Base-by-base conservation (phyloP, 2,329 filamentous ascomycete species). In the Apiospora phragmitis region DNA sequence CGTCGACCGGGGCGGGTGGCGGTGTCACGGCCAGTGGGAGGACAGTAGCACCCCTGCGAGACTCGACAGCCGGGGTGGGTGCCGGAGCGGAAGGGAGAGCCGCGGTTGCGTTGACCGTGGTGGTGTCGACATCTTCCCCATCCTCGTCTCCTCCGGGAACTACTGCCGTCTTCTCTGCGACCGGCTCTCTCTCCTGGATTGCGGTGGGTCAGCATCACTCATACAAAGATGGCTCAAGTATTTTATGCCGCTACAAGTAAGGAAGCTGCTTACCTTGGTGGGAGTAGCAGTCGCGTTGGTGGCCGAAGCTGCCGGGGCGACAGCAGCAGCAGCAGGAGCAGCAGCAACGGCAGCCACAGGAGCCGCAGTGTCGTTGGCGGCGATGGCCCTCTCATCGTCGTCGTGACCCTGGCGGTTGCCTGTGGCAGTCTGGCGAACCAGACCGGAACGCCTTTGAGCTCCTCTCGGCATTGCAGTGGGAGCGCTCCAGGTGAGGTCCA, bases 401-500 rank as follows among this genome's bases (percentile, higher is more conserved):
- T 16, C 16, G 5, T 32, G 4, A 26, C 1, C 26, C 26, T 59
- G 26, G 3, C 3, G 6, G 51, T n/a, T 21, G n/a, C 26, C 47
- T 5, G n/a, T 9, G 32, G 8, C 21, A 9, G 9, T 14, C 32
- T n/a, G 32, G 32, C 55, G 55, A 12, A 38, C 32, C 21, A 62
- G 32, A 7, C 55, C 55, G 2, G 29, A 38, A 1, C 18, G 32
- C 9, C 32, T n/a, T 47, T 8, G 18, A 43, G 42, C 7, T n/a
- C 32, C 18, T 1, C 8, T 6, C n/a, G 45, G n/a, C 38, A 12
- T 41, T 41, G n/a, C 18, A 7, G 8, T n/a, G 6, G 38, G 51
- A 12, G 9, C 1, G 9, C 11, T 55, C 74, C 74, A 75, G 55
- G 74, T 68, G 9, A 75, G 55, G n/a, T 68, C 24, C 8, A 70